Conservation (phyloP, 2,329 filamentous ascomycete genomes). For the Fusarium bactridioides region DNA sequence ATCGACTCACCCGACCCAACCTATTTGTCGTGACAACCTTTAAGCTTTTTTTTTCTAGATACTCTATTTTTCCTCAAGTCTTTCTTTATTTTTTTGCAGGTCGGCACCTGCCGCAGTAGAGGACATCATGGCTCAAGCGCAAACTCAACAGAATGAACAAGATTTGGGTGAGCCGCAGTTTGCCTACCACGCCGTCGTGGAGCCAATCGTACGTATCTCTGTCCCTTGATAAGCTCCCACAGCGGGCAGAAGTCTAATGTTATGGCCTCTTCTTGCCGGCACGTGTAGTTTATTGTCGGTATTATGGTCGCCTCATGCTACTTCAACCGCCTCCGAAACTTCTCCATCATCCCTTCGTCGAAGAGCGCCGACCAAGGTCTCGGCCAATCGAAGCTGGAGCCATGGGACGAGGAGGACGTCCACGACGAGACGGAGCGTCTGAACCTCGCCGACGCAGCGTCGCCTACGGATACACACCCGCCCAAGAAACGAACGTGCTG, state of each 20-base stretch:
- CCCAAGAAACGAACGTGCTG: conserved; percentile 61
- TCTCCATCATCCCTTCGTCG: conserved; percentile 30
- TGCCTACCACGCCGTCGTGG: conserved; percentile 36
- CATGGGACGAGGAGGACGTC: conserved; percentile 36
- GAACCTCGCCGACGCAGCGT: conserved; percentile 3
- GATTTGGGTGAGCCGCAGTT: conserved; percentile 43
- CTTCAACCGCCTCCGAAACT: conserved; percentile 40
- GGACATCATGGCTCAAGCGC: conserved; percentile 1
- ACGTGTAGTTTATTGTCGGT: conserved; percentile 37
- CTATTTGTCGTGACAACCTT: background rate
- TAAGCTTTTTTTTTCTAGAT: background rate
- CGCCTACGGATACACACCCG: conserved; percentile 43
- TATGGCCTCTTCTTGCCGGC: background rate
- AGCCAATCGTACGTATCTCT: conserved; percentile 39
- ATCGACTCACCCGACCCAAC: background rate
- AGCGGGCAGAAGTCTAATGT: background rate
- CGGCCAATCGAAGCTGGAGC: conserved; percentile 33
- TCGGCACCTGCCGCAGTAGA: background rate
- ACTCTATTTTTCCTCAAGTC: background rate
- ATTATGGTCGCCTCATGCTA: conserved; percentile 43
- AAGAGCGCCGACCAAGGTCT: conserved; percentile 35
- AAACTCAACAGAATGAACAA: conserved; percentile 19
- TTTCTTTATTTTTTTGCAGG: background rate
- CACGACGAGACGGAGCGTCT: conserved; percentile 30
- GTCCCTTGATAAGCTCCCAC: background rate